Conservation (phyloP, 495 filamentous ascomycete species). For the Penicillium daleae region DNA sequence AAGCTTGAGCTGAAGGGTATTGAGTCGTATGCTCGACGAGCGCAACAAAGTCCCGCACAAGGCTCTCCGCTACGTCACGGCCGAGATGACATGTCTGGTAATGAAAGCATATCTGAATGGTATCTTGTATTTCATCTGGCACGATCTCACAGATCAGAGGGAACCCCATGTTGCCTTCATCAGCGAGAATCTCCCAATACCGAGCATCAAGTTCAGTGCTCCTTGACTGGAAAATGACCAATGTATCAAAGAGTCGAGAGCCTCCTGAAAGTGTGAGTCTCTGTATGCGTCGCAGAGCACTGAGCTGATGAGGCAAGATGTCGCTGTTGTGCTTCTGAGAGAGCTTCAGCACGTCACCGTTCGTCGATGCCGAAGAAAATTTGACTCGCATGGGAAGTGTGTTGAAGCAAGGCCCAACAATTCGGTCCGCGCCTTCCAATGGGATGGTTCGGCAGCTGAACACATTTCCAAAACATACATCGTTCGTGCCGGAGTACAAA, state of each 20-base stretch:
- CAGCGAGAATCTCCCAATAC: constrained; percentile 68
- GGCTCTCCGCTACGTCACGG: constrained; percentile 36
- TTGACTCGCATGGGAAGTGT: constrained; percentile 71
- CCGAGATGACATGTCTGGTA: constrained; percentile 45
- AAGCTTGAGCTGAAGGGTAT: constrained; percentile 39
- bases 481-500: constrained; percentile 51
- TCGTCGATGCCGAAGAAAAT: constrained; percentile 42
- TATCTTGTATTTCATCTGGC: constrained; percentile 53
- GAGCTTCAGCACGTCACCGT: constrained; percentile 53
- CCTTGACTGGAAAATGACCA: constrained; percentile 72
- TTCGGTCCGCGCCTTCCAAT: constrained; percentile 62
- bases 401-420: constrained; percentile 85
- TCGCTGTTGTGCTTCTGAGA: constrained; percentile 62
- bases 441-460: constrained; percentile 71
- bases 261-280: constrained; percentile 52
- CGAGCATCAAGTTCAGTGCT: constrained; percentile 50
- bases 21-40: constrained; percentile 45
- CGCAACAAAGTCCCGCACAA: constrained; percentile 53
- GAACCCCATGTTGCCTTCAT: constrained; percentile 77
- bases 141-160: constrained; percentile 70
- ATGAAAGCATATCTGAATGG: constrained; percentile 29
- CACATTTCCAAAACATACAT: constrained; percentile 84
- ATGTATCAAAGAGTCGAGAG: constrained; percentile 69
- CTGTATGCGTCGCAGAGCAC: constrained; percentile 59
- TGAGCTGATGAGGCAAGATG: constrained; percentile 66